A percentile compares a stretch with the other conserved stretches of the same genome.
Conservation (phyloP, 2,329 filamentous ascomycete genomes). For the Sclerotiophoma versabilis region DNA sequence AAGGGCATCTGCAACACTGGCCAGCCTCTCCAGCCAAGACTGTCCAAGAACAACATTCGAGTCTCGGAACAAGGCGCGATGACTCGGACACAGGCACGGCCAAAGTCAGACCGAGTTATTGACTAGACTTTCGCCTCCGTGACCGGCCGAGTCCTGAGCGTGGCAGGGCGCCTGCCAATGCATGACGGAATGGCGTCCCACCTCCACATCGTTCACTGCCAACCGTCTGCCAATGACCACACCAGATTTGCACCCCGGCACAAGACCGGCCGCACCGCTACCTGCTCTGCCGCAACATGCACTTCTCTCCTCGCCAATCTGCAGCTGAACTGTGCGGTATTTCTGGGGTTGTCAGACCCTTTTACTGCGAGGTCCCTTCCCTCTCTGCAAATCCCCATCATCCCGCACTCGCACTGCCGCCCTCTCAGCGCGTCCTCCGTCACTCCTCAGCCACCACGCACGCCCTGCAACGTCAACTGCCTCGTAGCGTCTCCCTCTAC, state of each 20-base stretch:
- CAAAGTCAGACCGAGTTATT: constrained; percentile 8
- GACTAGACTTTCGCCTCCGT: constrained; percentile 13
- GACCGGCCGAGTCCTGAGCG: constrained; percentile 6
- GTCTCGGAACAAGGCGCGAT: constrained; percentile 8
- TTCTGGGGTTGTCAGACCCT: constrained; percentile 29
- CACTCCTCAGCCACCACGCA: background rate
- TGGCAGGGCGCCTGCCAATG: constrained; percentile 8
- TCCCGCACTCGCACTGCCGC: constrained; percentile 5
- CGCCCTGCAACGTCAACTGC: background rate
- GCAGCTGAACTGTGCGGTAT: constrained; percentile 28
- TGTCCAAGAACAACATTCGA: background rate
- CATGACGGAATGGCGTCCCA: constrained; percentile 25
- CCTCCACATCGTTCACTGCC: constrained; percentile 27
- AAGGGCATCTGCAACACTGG: constrained; percentile 3
- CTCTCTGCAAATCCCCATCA: constrained; percentile 1
- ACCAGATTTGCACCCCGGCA: constrained; percentile 19
- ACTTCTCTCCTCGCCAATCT: constrained; percentile 22
- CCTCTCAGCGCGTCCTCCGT: background rate
- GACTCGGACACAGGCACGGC: constrained; percentile 9
- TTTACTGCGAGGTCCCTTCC: constrained; percentile 26
- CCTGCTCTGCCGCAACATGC: constrained; percentile 24
- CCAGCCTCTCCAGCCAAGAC: background rate
- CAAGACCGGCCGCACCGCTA: constrained; percentile 19
- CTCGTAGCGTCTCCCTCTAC: background rate
- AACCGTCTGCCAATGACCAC: constrained; percentile 24